phyloP scores from a whole-genome alignment of 768 basidiomycete species.

The Austroboletus festivus region DNA sequence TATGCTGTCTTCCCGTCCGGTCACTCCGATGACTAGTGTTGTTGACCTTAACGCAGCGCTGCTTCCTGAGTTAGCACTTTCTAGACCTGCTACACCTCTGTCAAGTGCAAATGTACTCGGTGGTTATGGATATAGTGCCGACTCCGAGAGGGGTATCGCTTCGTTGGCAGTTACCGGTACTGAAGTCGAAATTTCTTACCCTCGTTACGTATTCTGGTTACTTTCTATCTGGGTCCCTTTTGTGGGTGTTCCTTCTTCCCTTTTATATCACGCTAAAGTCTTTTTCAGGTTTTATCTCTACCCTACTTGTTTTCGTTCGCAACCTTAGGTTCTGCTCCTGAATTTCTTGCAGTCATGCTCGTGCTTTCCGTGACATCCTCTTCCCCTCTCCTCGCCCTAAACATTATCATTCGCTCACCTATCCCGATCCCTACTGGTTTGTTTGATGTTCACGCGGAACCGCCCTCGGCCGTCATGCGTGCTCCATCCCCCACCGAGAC shows the following conservation, averaged over 20 bases:
- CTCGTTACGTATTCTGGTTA: constrained; percentile 60
- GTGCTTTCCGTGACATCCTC: constrained; percentile 64
- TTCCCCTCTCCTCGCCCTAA: constrained; percentile 62
- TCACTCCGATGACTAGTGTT: constrained; percentile 24
- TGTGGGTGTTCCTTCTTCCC: constrained; percentile 39
- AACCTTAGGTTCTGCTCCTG: constrained; percentile 37
- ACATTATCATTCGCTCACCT: constrained; percentile 56
- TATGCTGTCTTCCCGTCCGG: constrained; percentile 30
- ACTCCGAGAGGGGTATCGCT: constrained; percentile 53
- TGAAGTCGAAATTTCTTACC: constrained; percentile 54
- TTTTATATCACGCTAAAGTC: neutral
- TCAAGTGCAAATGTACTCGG: constrained; percentile 62
- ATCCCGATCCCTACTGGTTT: constrained; percentile 66
- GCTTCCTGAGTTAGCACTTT: constrained; percentile 34
- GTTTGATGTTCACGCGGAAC: constrained; percentile 49
- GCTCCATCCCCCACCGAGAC: constrained; percentile 43
- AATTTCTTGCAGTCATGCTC: constrained; percentile 47
- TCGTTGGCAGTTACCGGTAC: constrained; percentile 43
- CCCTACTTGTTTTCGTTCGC: constrained; percentile 54
- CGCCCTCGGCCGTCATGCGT: constrained; percentile 42
- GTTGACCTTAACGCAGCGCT: constrained; percentile 44
- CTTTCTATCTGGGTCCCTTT: constrained; percentile 66
- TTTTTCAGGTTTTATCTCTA: constrained; percentile 51
- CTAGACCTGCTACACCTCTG: constrained; percentile 52
- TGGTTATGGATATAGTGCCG: constrained; percentile 62